These are phyloP conservation scores for Candida odintsovae DNA, from an alignment of 805 yeast genomes.

Conservation along the genomic window DNA sequence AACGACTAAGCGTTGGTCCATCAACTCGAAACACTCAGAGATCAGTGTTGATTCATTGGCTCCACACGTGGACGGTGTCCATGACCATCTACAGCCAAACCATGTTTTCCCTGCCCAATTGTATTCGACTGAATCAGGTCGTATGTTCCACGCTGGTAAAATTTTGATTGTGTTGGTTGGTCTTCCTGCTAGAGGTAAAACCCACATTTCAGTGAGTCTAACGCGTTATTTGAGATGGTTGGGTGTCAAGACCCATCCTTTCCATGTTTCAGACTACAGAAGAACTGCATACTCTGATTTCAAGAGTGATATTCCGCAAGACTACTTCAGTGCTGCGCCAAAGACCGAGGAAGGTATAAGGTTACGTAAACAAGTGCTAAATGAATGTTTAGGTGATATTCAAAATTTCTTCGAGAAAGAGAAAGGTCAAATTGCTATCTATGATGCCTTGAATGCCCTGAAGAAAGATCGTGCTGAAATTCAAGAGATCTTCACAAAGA, in stretches of 20 bases:
- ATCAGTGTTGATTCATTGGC: slow-evolving; percentile 12
- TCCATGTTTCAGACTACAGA: slow-evolving; percentile 89
- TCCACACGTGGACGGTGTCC: slow-evolving; percentile 52
- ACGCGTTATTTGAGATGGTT: slow-evolving; percentile 93
- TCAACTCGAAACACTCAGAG: slow-evolving; percentile 11
- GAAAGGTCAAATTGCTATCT: slow-evolving; percentile 91
- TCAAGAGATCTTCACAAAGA: slow-evolving; percentile 44
- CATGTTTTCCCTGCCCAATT: slow-evolving; percentile 88
- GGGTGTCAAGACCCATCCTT: slow-evolving; percentile 88
- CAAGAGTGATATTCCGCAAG: slow-evolving; percentile 52
- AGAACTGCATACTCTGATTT: slow-evolving; percentile 36
- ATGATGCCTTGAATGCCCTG: slow-evolving; percentile 90
- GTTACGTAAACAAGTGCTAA: slow-evolving; percentile 52
- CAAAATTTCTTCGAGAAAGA: slow-evolving; percentile 62
- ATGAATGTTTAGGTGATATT: slow-evolving; percentile 66
- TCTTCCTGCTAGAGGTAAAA: slow-evolving; percentile 93
- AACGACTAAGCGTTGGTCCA: slow-evolving; percentile 45
- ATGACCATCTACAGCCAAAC: slow-evolving; percentile 50
- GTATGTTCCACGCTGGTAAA: slow-evolving; percentile 92
- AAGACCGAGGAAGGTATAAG: slow-evolving; percentile 39
- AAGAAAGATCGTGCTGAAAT: slow-evolving; percentile 60
- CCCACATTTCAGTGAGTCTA: slow-evolving; percentile 84
- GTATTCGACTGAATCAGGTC: slow-evolving; percentile 88
- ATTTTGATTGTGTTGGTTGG: slow-evolving; percentile 87
- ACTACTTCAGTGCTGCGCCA: slow-evolving; percentile 59